These are phyloP conservation scores for Geotrichum fermentans DNA, from an alignment of 1,139 yeast genomes.

Conservation along the genomic window DNA sequence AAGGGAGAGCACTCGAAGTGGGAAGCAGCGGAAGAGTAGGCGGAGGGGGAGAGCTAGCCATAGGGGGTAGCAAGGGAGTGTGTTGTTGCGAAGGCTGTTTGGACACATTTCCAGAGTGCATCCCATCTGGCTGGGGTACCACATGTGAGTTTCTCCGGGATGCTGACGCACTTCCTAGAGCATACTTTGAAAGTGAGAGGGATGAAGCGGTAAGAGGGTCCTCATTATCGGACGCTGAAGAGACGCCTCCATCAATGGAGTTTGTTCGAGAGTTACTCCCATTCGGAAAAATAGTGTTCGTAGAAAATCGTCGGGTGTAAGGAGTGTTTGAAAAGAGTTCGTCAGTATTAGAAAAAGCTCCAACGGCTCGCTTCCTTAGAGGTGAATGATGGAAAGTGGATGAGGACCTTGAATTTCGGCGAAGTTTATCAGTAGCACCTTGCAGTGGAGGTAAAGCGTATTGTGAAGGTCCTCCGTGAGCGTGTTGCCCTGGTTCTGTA, in stretches of 20 bases:
- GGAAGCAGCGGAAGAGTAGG: slow-evolving; percentile 4
- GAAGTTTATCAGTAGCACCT: slow-evolving; percentile 8
- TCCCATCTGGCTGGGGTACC: slow-evolving; percentile 22
- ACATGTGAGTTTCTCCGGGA: slow-evolving; percentile 33
- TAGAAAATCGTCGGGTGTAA: slow-evolving; percentile 18
- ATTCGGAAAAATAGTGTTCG: slow-evolving; percentile 13
- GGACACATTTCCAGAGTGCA: not conserved
- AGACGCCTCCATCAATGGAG: slow-evolving; percentile 18
- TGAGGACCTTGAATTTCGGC: slow-evolving; percentile 16
- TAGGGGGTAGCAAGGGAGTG: slow-evolving; percentile 11
- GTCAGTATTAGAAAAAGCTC: slow-evolving; percentile 18
- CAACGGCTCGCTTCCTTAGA: slow-evolving; percentile 15
- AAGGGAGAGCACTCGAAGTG: not conserved
- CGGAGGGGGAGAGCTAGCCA: slow-evolving; percentile 12
- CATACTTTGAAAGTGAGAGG: slow-evolving; percentile 32
- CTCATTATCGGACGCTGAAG: slow-evolving; percentile 32
- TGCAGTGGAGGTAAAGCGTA: slow-evolving; percentile 11
- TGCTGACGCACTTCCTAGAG: slow-evolving; percentile 25
- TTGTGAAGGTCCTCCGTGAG: slow-evolving; percentile 16
- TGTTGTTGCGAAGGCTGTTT: slow-evolving; percentile 10
- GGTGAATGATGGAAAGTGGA: slow-evolving; percentile 17
- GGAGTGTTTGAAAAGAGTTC: slow-evolving; percentile 18
- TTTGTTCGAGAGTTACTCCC: slow-evolving; percentile 18
- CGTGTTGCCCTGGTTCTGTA: slow-evolving; percentile 10
- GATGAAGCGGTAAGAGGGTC: slow-evolving; percentile 31